Evolutionary conservation across 345 rosid genomes (phyloP).

Genomic region (Brassica incana): DNA sequence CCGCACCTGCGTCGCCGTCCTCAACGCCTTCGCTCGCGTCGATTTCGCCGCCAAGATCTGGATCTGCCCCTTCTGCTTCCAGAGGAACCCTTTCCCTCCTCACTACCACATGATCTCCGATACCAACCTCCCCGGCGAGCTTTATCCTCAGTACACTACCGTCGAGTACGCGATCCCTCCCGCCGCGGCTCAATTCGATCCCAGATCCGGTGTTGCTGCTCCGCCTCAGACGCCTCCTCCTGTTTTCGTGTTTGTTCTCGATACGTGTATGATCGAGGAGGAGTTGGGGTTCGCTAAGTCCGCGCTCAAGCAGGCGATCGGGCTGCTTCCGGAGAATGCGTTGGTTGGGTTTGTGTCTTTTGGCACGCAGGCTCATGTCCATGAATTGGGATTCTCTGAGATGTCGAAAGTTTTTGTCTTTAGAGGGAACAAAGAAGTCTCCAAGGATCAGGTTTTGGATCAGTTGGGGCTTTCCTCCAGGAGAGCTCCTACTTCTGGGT

Average conservation of each 20-base stretch:
- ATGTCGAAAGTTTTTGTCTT: slow-evolving; percentile 93
- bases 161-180: slow-evolving; percentile 64
- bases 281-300: slow-evolving; percentile 75
- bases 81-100: slow-evolving; percentile 76
- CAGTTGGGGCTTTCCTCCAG: slow-evolving; percentile 83
- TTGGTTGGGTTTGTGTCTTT: slow-evolving; percentile 94
- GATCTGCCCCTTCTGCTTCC: slow-evolving; percentile 96
- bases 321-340: slow-evolving; percentile 93
- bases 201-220: slow-evolving; percentile 34
- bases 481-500: slow-evolving; percentile 56
- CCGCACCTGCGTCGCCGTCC: slow-evolving; percentile 66
- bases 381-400: slow-evolving; percentile 90
- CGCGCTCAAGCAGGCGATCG: slow-evolving; percentile 83
- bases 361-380: slow-evolving; percentile 97
- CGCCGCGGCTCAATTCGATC: slow-evolving; percentile 42
- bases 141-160: slow-evolving; percentile 83
- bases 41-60: slow-evolving; percentile 92
- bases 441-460: slow-evolving; percentile 85
- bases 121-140: slow-evolving; percentile 82
- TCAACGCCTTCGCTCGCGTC: slow-evolving; percentile 75
- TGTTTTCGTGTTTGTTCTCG: slow-evolving; percentile 81
- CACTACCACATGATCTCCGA: slow-evolving; percentile 85
- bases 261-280: slow-evolving; percentile 97
- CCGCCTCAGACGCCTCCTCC: slow-evolving; percentile 44
- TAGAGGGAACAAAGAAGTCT: slow-evolving; percentile 77